Evolutionary conservation across 345 rosid genomes (phyloP).

Genomic region (Alliaria petiolata): DNA sequence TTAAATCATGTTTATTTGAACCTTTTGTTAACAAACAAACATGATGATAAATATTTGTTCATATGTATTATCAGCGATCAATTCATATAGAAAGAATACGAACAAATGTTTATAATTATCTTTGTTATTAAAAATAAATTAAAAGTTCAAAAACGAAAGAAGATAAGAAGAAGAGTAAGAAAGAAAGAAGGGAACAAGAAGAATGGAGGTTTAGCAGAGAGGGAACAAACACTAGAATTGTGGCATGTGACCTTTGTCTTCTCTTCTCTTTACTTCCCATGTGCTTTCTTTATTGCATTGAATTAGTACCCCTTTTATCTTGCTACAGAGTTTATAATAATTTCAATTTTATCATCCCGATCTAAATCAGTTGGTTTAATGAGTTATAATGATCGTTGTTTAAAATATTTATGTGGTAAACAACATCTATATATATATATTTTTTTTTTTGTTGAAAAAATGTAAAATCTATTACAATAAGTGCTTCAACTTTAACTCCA

Average conservation of each 20-base stretch:
- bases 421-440: too few species aligned
- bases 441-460: too few species aligned
- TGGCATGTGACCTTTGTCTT: slow-evolving; percentile 36
- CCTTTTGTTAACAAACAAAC: background rate
- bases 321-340: background rate
- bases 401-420: background rate
- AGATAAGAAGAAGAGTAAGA: slow-evolving; percentile 24
- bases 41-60: background rate
- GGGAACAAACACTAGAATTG: slow-evolving; percentile 28
- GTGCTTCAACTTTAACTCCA: too few species aligned
- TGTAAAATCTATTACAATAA: too few species aligned
- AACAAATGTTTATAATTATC: background rate
- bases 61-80: background rate
- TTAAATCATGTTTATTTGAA: too few species aligned
- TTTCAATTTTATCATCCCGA: background rate
- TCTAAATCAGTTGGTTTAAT: background rate
- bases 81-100: background rate
- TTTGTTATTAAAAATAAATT: background rate
- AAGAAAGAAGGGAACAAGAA: slow-evolving; percentile 27
- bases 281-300: slow-evolving; percentile 32
- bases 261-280: slow-evolving; percentile 29
- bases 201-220: slow-evolving; percentile 6
- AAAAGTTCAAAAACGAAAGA: background rate
- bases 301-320: background rate
- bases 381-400: background rate